phyloP scores from a whole-genome alignment of 805 yeast genomes.

The Teunomyces gatunensis region DNA sequence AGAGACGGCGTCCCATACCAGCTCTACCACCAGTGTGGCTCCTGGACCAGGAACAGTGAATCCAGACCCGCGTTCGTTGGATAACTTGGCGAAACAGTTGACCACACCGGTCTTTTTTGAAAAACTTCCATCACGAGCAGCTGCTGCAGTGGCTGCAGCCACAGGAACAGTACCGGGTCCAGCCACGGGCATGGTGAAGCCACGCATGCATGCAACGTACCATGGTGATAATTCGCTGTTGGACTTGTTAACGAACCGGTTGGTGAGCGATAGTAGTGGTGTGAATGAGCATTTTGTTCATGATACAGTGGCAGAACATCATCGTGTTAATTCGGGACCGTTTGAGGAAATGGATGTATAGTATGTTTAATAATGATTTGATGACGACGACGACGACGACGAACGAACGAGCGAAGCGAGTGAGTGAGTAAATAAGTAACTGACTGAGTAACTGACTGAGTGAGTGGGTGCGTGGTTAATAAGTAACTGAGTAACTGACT shows the following conservation, averaged over 20 bases:
- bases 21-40: conserved; percentile 1
- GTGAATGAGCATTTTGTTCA: conserved; percentile 34
- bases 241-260: conserved; percentile 18
- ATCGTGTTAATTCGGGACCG: neutral
- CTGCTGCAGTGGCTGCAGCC: neutral
- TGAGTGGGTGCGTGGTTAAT: too few relatives aligned
- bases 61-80: conserved; percentile 20
- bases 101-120: conserved; percentile 34
- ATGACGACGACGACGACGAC: neutral
- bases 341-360: neutral
- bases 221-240: conserved; percentile 21
- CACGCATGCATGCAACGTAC: conserved; percentile 7
- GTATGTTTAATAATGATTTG: neutral
- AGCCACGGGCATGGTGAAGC: conserved; percentile 21
- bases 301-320: conserved; percentile 11
- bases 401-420: neutral
- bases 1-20: conserved; percentile 5
- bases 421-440: too few relatives aligned
- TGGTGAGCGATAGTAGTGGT: conserved; percentile 17
- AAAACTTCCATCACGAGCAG: conserved; percentile 36
- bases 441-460: too few relatives aligned
- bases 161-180: neutral
- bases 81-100: conserved; percentile 40
- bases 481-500: too few relatives aligned
- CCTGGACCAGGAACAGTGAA: too few relatives aligned